A percentile compares a stretch with the other conserved stretches of the same genome.
These are phyloP conservation scores for Durusdinium trenchii DNA, from an alignment of 73 alveolate genomes.

Conservation along the genomic window DNA sequence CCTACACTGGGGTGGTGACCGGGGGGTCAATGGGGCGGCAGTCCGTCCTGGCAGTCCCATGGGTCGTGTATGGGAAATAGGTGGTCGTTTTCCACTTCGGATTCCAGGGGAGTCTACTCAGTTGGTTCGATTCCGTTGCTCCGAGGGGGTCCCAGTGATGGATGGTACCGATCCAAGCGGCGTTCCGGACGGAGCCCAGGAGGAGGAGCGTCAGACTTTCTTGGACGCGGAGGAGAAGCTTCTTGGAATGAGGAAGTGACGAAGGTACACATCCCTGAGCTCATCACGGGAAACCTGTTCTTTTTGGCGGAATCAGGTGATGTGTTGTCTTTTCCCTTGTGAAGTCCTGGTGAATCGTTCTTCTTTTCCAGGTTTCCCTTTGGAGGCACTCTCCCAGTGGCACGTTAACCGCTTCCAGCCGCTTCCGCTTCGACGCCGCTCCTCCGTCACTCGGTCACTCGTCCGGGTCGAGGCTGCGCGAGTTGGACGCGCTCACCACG, in stretches of 20 bases:
- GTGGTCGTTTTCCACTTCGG: too few relatives aligned
- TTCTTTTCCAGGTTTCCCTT: too few relatives aligned
- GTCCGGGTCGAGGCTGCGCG: background rate
- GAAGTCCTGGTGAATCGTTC: background rate
- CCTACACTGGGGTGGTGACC: too few relatives aligned
- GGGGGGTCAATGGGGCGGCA: too few relatives aligned
- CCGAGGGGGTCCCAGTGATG: too few relatives aligned
- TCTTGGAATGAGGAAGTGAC: background rate
- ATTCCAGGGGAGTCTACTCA: too few relatives aligned
- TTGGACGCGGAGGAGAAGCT: slow-evolving; percentile 61
- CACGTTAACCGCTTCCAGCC: too few relatives aligned
- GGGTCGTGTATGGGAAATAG: too few relatives aligned
- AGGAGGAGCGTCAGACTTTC: slow-evolving; percentile 17
- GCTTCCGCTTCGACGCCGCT: background rate
- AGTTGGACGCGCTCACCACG: slow-evolving; percentile 16
- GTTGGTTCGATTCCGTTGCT: too few relatives aligned
- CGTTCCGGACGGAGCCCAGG: background rate
- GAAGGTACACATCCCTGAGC: background rate
- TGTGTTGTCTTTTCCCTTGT: background rate
- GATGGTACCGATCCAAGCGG: too few relatives aligned
- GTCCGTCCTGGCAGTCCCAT: too few relatives aligned
- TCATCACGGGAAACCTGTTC: background rate
- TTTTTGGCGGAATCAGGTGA: background rate
- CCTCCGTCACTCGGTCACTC: background rate
- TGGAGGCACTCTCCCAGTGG: too few relatives aligned